A percentile compares a stretch with the other conserved stretches of the same genome.
Conservation (phyloP, 495 filamentous ascomycete genomes). For the Xylaria bambusicola region DNA sequence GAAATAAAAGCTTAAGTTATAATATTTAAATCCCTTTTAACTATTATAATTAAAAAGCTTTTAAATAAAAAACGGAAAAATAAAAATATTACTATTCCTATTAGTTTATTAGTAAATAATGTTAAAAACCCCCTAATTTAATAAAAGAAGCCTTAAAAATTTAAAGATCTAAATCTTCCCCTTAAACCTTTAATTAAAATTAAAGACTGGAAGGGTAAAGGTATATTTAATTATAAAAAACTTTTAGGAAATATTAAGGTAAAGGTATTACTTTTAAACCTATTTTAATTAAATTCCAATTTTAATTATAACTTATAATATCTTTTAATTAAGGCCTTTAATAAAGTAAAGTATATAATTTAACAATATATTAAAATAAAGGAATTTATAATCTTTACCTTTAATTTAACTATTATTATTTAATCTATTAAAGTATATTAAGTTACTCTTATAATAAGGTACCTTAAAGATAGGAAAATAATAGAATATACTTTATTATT, state of each 20-base stretch:
- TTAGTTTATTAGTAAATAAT: not conserved
- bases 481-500: not conserved
- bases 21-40: not conserved
- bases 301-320: not conserved
- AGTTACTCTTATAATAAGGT: not conserved
- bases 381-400: not conserved
- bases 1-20: too few relatives aligned
- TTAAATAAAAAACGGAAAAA: not conserved
- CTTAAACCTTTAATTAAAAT: not conserved
- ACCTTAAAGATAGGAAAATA: not conserved
- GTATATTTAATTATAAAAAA: not conserved
- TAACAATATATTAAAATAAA: not conserved
- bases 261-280: not conserved
- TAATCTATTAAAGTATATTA: not conserved
- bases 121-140: not conserved
- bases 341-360: not conserved
- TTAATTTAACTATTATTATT: not conserved
- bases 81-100: not conserved
- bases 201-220: not conserved
- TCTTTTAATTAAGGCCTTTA: not conserved
- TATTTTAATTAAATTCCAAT: not conserved
- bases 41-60: not conserved
- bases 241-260: too few relatives aligned
- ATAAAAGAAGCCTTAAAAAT: not conserved
- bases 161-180: not conserved